Evolutionary conservation across 495 filamentous ascomycete genomes (phyloP).

Genomic region (Bathelium albidoporum): DNA sequence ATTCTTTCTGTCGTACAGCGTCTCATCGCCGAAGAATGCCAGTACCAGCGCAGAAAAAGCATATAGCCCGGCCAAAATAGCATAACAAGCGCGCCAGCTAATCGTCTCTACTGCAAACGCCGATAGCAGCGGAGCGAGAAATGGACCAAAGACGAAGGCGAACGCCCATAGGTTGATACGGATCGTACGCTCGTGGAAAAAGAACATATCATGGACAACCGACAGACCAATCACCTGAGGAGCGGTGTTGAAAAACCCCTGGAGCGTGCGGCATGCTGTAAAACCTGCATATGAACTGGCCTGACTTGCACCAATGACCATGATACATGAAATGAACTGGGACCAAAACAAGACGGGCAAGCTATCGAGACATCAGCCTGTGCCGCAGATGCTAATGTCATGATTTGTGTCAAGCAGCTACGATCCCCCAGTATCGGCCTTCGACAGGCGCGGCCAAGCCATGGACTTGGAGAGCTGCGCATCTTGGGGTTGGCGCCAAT

Average conservation of each 20-base stretch:
- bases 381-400: neutral
- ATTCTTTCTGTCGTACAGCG: slow-evolving; percentile 31
- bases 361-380: neutral
- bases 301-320: slow-evolving; percentile 39
- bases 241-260: slow-evolving; percentile 41
- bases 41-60: slow-evolving; percentile 35
- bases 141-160: slow-evolving; percentile 37
- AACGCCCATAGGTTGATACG: slow-evolving; percentile 44
- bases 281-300: slow-evolving; percentile 38
- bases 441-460: neutral
- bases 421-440: neutral
- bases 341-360: slow-evolving; percentile 42
- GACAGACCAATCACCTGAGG: slow-evolving; percentile 39
- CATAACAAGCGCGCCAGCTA: slow-evolving; percentile 37
- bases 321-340: slow-evolving; percentile 39
- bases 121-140: slow-evolving; percentile 36
- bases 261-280: slow-evolving; percentile 42
- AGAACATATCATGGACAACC: slow-evolving; percentile 40
- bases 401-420: neutral
- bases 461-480: neutral
- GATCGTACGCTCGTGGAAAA: slow-evolving; percentile 35
- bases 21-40: slow-evolving; percentile 40
- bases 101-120: slow-evolving; percentile 30
- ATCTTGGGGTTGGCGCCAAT: neutral
- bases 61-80: slow-evolving; percentile 38